Base-by-base conservation (phyloP, 2,329 filamentous ascomycete species). In the Colletotrichum coccodes region DNA sequence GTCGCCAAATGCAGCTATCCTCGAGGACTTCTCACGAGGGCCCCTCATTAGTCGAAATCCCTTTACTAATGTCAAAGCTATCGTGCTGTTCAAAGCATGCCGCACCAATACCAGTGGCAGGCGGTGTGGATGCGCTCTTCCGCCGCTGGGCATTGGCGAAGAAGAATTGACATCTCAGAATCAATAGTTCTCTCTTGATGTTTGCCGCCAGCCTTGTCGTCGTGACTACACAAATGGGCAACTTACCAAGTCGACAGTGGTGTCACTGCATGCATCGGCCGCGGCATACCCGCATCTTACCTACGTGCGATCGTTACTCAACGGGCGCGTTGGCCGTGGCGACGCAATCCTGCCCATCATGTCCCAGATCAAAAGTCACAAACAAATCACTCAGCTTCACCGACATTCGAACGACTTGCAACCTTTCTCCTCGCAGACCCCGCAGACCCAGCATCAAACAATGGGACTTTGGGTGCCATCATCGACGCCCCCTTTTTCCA, bases 401-500 rank as follows among this genome's bases (percentile, higher is more conserved):
- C n/a, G 26, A 54, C n/a, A 21, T 38, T 54, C 34, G 34, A 57
- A 49, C 26, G 52, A 59, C 44, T 64, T 40, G 53, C 42, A 21
- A 32, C 53, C 18, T 26, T 59, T 18, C 23, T 40, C 32, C 18
- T 42, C 42, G 18, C 53, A 56, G n/a, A 60, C 53, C 65, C 65
- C 65, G 60, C 65, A 60, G 36, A n/a, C 47, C 14, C 12, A 34
- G 47, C 30, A 6, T 50, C 60, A 42, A 44, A 44, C n/a, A 34
- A 46, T 53, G 64, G 60, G 16, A 64, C 60, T 58, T 21, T 28
- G 28, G 23, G 52, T 46, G 50, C 59, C 52, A 40, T 38, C 28
- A 44, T 67, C 53, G 58, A 49, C 12, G 59, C 38, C 60, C 60
- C 54, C n/a, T 32, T 34, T 32, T 40, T 58, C 64, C 64, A 59